phyloP scores from a whole-genome alignment of 345 rosid species.

The Excoecaria agallocha region DNA sequence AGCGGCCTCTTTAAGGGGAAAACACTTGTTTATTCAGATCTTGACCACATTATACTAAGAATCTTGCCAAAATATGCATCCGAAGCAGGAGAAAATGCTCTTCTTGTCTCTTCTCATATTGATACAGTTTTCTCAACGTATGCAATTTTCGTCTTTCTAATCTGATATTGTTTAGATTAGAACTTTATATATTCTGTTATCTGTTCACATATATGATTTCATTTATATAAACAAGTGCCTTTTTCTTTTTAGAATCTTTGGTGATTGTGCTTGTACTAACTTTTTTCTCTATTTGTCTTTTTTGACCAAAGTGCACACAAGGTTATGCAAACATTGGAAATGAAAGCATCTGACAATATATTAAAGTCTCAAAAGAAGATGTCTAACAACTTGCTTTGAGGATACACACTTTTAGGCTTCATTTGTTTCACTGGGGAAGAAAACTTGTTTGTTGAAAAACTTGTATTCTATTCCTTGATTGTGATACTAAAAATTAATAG shows the following conservation, averaged over 20 bases:
- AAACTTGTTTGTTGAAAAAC: not conserved
- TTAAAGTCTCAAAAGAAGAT: not conserved
- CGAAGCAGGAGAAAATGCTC: slow-evolving; percentile 70
- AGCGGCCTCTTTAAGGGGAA: slow-evolving; percentile 71
- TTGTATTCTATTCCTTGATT: not conserved
- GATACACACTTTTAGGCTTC: not conserved
- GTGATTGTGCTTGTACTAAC: not conserved
- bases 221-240: not conserved
- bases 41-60: slow-evolving; percentile 66
- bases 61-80: slow-evolving; percentile 71
- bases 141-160: slow-evolving; percentile 33
- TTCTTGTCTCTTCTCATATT: slow-evolving; percentile 88
- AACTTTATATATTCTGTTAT: not conserved
- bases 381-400: not conserved
- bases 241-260: not conserved
- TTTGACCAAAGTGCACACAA: not conserved
- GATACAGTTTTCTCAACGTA: slow-evolving; percentile 91
- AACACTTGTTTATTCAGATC: slow-evolving; percentile 83
- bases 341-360: not conserved
- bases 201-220: not conserved
- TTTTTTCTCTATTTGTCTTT: not conserved
- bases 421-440: not conserved
- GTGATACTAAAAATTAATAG: not conserved
- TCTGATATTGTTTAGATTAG: not conserved
- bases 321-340: not conserved